These are phyloP conservation scores for Solanum ahanhuiri DNA, from an alignment of 257 asterid species.

Conservation along the genomic window DNA sequence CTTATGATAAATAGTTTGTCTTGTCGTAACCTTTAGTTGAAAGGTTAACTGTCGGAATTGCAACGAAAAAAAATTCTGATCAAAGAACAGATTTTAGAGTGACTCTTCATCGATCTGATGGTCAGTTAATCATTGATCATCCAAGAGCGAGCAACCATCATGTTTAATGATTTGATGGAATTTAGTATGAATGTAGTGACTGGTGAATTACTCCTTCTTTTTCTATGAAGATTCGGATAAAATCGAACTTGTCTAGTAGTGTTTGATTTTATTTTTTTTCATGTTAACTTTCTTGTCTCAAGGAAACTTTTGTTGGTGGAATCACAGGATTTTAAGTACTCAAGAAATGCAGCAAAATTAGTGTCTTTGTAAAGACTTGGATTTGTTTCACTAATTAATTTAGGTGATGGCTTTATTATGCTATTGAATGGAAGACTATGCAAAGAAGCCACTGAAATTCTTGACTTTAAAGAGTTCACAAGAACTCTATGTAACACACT, in stretches of 20 bases:
- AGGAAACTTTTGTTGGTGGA: conserved; percentile 54
- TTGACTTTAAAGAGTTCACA: conserved; percentile 34
- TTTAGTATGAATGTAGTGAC: neutral
- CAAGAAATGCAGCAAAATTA: conserved; percentile 41
- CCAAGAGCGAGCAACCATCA: too few species aligned
- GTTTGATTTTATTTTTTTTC: neutral
- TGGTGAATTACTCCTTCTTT: neutral
- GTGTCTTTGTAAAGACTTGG: conserved; percentile 74
- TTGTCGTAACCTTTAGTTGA: neutral
- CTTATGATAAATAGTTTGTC: neutral
- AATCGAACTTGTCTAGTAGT: neutral
- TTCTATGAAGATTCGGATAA: neutral
- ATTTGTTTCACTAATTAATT: conserved; percentile 32
- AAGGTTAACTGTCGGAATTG: neutral
- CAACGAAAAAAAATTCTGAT: neutral
- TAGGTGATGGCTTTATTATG: conserved; percentile 43
- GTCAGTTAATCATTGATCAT: too few species aligned
- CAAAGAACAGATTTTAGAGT: neutral
- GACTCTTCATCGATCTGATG: too few species aligned
- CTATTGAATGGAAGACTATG: conserved; percentile 57
- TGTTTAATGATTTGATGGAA: too few species aligned
- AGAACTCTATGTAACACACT: conserved; percentile 74
- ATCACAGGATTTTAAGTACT: conserved; percentile 41
- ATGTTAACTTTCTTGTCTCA: conserved; percentile 44
- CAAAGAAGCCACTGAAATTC: conserved; percentile 74